Percentiles rank a stretch among this genome's conserved stretches.
phyloP scores from a whole-genome alignment of 768 basidiomycete species.

The Amanita polypyramis region DNA sequence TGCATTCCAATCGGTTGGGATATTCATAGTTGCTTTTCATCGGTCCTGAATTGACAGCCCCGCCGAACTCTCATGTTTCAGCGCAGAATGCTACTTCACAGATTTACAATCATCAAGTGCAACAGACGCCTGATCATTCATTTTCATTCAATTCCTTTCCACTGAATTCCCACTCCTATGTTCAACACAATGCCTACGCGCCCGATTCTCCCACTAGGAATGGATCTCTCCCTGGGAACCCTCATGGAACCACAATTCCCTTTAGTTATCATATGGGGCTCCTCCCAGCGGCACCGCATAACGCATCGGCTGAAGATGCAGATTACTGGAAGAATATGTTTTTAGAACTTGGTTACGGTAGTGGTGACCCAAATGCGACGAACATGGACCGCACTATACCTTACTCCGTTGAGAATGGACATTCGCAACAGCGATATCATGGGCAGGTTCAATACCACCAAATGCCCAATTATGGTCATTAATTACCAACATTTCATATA shows the following conservation, averaged over 20 bases:
- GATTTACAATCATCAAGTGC: conserved; percentile 24
- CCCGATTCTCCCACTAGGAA: conserved; percentile 8
- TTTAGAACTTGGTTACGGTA: conserved; percentile 57
- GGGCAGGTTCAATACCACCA: conserved; percentile 6
- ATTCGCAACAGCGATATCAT: conserved; percentile 8
- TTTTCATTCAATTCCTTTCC: conserved; percentile 31
- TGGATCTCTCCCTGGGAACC: conserved; percentile 6
- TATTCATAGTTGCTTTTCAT: conserved; percentile 7
- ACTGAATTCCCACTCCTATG: conserved; percentile 19
- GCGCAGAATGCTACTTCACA: conserved; percentile 20
- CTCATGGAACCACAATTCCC: conserved; percentile 6
- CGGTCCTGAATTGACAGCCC: conserved; percentile 12
- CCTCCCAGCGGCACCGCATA: conserved; percentile 26
- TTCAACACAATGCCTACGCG: conserved; percentile 2
- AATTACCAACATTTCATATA: background rate
- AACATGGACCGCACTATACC: background rate
- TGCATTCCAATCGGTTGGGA: conserved; percentile 6
- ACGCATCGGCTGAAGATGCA: conserved; percentile 50
- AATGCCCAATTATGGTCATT: conserved; percentile 7
- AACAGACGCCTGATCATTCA: conserved; percentile 22
- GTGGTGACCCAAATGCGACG: conserved; percentile 19
- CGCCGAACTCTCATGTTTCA: conserved; percentile 14
- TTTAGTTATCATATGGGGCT: conserved; percentile 22
- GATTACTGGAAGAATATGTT: conserved; percentile 72
- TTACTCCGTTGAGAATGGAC: conserved; percentile 3